These are phyloP conservation scores for Phaeosphaeria sp. DNA, from an alignment of 2,329 filamentous ascomycete species.

Conservation along the genomic window DNA sequence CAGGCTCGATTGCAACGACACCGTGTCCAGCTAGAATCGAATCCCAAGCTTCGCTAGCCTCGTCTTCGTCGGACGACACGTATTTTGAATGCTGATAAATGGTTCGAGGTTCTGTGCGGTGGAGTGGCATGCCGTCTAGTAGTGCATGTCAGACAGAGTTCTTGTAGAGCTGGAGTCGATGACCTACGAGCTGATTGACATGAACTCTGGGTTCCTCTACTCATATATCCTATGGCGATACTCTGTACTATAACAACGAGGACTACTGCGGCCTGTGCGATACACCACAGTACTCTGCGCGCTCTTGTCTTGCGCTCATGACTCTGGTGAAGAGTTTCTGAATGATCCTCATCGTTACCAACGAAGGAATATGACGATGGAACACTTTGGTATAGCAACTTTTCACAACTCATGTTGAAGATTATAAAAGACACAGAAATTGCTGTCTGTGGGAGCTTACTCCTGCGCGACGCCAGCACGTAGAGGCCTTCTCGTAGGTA, in stretches of 20 bases:
- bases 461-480: not conserved
- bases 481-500: not conserved
- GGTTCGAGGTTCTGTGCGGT: slow-evolving; percentile 5
- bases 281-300: not conserved
- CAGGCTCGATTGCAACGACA: slow-evolving; percentile 9
- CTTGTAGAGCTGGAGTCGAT: not conserved
- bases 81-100: slow-evolving; percentile 12
- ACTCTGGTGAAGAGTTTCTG: not conserved
- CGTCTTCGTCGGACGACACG: slow-evolving; percentile 6
- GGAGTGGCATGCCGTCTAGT: slow-evolving; percentile 5
- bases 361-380: not conserved
- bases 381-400: not conserved
- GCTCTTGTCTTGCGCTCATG: not conserved
- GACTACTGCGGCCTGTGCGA: not conserved
- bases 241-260: not conserved
- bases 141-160: not conserved
- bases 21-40: slow-evolving; percentile 12
- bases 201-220: not conserved
- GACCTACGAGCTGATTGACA: not conserved
- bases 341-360: not conserved
- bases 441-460: not conserved
- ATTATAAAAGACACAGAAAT: too few species aligned
- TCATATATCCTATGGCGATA: not conserved
- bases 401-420: not conserved
- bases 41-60: slow-evolving; percentile 9